Conservation (phyloP, 768 basidiomycete species). For the Pleurotus djamor region DNA sequence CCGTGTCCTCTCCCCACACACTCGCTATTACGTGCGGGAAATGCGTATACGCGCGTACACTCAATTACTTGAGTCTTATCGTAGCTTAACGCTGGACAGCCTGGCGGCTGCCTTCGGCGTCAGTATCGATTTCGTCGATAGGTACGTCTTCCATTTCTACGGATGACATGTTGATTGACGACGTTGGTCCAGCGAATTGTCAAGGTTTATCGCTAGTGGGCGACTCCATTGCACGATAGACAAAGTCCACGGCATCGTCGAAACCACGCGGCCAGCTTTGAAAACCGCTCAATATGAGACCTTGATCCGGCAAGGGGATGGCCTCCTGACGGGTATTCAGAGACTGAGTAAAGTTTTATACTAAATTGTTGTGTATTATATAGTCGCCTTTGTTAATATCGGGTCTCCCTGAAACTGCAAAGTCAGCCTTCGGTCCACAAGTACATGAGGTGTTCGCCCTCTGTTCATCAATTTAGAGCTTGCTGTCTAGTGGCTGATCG, state of each 20-base stretch:
- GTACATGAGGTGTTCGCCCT: too few relatives aligned
- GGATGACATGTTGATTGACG: not conserved
- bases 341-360: conserved; percentile 87
- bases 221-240: conserved; percentile 89
- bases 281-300: conserved; percentile 90
- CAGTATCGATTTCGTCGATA: conserved; percentile 82
- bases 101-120: conserved; percentile 89
- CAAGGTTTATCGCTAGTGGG: conserved; percentile 86
- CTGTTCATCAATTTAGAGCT: too few relatives aligned
- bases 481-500: not conserved
- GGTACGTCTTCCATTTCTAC: conserved; percentile 40
- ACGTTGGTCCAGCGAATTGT: conserved; percentile 64
- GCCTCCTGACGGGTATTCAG: conserved; percentile 84
- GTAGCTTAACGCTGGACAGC: conserved; percentile 85
- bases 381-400: not conserved
- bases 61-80: conserved; percentile 91
- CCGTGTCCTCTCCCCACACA: conserved; percentile 80
- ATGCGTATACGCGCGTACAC: conserved; percentile 94
- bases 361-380: conserved; percentile 18
- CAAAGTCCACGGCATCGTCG: conserved; percentile 91
- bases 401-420: not conserved
- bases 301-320: conserved; percentile 91
- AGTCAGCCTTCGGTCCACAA: not conserved
- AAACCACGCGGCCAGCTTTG: conserved; percentile 70
- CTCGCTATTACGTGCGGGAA: conserved; percentile 89